These are phyloP conservation scores for Pochonia chlamydosporia DNA, from an alignment of 2,329 filamentous ascomycete genomes.

Conservation along the genomic window DNA sequence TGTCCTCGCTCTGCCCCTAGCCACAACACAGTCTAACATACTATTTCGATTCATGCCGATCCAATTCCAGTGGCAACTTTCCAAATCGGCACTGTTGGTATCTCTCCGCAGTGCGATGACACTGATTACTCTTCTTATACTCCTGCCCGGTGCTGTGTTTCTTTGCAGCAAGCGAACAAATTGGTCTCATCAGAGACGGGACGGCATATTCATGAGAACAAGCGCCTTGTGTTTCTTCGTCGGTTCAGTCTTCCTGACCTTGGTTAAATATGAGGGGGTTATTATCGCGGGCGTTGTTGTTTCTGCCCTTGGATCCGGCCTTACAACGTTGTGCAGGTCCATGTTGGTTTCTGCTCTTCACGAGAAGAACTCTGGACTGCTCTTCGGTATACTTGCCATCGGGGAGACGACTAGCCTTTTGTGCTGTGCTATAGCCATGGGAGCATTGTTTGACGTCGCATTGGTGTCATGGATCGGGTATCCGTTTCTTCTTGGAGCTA, in stretches of 20 bases:
- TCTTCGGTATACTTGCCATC: constrained; percentile 19
- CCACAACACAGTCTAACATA: constrained; percentile 16
- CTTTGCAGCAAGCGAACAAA: constrained; percentile 7
- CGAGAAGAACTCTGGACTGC: constrained; percentile 13
- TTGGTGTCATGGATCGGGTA: constrained; percentile 17
- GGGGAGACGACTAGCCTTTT: constrained; percentile 19
- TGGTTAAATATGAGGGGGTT: constrained; percentile 14
- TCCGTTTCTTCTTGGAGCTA: constrained; percentile 16
- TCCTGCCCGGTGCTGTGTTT: constrained; percentile 14
- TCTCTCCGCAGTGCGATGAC: constrained; percentile 16
- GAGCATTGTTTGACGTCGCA: constrained; percentile 18
- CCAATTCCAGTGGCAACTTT: constrained; percentile 18
- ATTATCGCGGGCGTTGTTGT: constrained; percentile 16
- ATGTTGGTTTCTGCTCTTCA: constrained; percentile 15
- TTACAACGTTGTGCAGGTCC: constrained; percentile 19
- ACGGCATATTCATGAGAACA: constrained; percentile 12
- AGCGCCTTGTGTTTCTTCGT: constrained; percentile 17
- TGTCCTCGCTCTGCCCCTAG: constrained; percentile 16
- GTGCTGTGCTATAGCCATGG: constrained; percentile 14
- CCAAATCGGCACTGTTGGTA: constrained; percentile 16
- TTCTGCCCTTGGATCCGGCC: constrained; percentile 18
- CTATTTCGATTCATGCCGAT: constrained; percentile 19
- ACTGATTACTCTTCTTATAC: constrained; percentile 16
- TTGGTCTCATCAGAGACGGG: constrained; percentile 7
- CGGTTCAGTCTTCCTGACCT: constrained; percentile 17